phyloP scores from a whole-genome alignment of 2,329 filamentous ascomycete genomes.

The Escovopsis weberi region DNA sequence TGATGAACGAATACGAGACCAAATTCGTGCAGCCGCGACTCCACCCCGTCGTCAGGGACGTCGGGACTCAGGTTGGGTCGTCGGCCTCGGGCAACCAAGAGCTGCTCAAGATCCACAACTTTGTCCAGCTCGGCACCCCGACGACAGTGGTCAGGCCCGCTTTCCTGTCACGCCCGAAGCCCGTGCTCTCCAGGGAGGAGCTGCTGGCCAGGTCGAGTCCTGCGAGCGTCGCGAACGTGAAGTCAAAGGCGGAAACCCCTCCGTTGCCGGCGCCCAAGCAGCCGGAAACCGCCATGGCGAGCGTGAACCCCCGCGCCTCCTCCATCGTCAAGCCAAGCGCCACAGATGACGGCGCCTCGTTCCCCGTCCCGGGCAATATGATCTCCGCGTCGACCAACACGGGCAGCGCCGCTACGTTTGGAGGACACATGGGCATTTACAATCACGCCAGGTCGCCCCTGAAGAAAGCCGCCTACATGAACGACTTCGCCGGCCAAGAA shows the following conservation, averaged over 20 bases:
- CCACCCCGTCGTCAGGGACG: slow-evolving; percentile 64
- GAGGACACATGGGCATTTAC: slow-evolving; percentile 68
- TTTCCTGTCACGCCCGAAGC: slow-evolving; percentile 73
- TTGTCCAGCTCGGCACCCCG: slow-evolving; percentile 37
- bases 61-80: slow-evolving; percentile 73
- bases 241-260: slow-evolving; percentile 12
- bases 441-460: slow-evolving; percentile 71
- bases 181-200: slow-evolving; percentile 56
- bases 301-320: slow-evolving; percentile 15
- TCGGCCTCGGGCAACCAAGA: slow-evolving; percentile 47
- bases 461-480: slow-evolving; percentile 56
- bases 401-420: slow-evolving; percentile 26
- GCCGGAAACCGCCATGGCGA: slow-evolving; percentile 17
- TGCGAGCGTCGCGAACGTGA: slow-evolving; percentile 18
- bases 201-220: slow-evolving; percentile 10
- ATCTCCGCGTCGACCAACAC: slow-evolving; percentile 10
- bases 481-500: slow-evolving; percentile 34
- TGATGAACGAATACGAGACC: slow-evolving; percentile 87
- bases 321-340: slow-evolving; percentile 16
- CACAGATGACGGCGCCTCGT: slow-evolving; percentile 13
- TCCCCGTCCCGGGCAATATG: slow-evolving; percentile 12
- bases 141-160: slow-evolving; percentile 53
- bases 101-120: slow-evolving; percentile 25
- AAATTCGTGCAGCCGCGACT: slow-evolving; percentile 88
- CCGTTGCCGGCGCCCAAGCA: slow-evolving; percentile 27